Evolutionary conservation across 176 grass and related monocot genomes (phyloP), one percentile per base, ranked within the genome.

Genomic region (Paspalum notatum): DNA sequence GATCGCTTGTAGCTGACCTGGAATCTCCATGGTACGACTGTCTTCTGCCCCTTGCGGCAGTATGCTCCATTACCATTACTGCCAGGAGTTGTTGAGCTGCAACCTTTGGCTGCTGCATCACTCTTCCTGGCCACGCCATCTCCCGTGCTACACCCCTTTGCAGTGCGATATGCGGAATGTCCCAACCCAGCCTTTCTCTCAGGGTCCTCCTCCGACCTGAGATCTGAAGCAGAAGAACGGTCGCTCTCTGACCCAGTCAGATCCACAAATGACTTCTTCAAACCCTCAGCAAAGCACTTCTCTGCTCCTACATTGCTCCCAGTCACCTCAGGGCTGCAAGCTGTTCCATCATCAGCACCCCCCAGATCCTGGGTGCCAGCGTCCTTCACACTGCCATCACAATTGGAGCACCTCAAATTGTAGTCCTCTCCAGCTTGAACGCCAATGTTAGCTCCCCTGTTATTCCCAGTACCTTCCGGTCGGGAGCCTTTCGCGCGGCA

Each of bases 1-100:
- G 82, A 82, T 48, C 88, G 80, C 76, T 85, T 93, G 83, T 83
- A 91, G 8, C 85, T 76, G 2, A 60, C 41, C 72, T 97, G 89
- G 74, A 97, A 97, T 61, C 91, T 91, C 94, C 94, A 97, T n/a
- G 91, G 84, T 1, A 45, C 74, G 24, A 93, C 67, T 59, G n/a
- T 12, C 74, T 97, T 97, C 43, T 41, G 45, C 18, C 91, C 85
- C 79, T 85, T 93, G 40, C 74, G 46, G 60, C 16, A 45, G 52
- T 60, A 68, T 5, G 22, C 50, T 49, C 6, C 59, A 46, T 72
- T 66, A 66, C 17, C 72, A 51, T 52, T 74, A 43, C 22, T 21
- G 5, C 7, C 21, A 58, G 59, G 66, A 73, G 22, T 62, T 60
- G 42, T 58, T 18, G 5, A 46, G 66, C 67, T 82, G 78, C 72